Percentiles rank a stretch among this genome's conserved stretches.
Conservation (phyloP, 495 filamentous ascomycete species). For the Penicillium flavigenum region DNA sequence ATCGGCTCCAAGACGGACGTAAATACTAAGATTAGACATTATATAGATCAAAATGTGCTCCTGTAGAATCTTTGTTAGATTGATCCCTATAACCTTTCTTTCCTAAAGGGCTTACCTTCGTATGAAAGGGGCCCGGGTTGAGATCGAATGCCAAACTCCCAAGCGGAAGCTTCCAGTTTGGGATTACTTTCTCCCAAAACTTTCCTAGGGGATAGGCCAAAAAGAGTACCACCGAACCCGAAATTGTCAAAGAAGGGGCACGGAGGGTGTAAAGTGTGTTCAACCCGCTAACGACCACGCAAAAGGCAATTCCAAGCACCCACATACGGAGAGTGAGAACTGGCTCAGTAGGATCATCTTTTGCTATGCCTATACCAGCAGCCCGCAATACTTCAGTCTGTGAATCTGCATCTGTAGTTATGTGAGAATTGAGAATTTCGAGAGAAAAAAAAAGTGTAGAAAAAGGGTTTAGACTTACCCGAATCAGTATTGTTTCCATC, state of each 20-base stretch:
- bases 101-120: constrained; percentile 22
- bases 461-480: not conserved
- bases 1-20: constrained; percentile 62
- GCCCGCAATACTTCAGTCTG: constrained; percentile 27
- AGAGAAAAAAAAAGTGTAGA: not conserved
- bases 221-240: constrained; percentile 60
- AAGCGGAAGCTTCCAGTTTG: constrained; percentile 46
- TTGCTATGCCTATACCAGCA: constrained; percentile 25
- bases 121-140: constrained; percentile 69
- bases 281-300: constrained; percentile 57
- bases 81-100: too few species aligned
- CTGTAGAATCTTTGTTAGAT: constrained; percentile 38
- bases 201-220: constrained; percentile 65
- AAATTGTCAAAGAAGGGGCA: constrained; percentile 50
- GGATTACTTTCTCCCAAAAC: constrained; percentile 49
- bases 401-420: constrained; percentile 17
- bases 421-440: constrained; percentile 1
- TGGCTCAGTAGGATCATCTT: constrained; percentile 35
- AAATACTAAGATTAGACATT: constrained; percentile 52
- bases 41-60: constrained; percentile 67
- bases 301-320: constrained; percentile 59
- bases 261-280: constrained; percentile 67
- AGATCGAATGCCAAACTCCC: constrained; percentile 52
- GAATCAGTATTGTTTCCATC: not conserved
- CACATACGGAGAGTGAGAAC: constrained; percentile 64